Conservation (phyloP, 2,329 filamentous ascomycete species). For the Fusarium nematophilum region DNA sequence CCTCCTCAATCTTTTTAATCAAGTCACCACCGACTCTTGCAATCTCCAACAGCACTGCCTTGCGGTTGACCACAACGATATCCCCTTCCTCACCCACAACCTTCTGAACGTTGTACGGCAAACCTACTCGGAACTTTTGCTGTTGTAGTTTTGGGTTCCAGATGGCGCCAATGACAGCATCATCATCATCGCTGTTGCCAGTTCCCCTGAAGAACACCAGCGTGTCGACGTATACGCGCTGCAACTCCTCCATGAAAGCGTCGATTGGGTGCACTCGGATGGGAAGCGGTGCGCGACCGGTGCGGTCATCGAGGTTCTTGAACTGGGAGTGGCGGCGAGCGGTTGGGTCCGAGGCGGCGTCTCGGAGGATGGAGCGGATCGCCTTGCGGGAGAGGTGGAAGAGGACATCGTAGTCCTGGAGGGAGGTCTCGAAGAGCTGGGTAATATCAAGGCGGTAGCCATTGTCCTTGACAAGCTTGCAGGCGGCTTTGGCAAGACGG, state of each 20-base stretch:
- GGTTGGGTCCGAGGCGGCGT: constrained; percentile 50
- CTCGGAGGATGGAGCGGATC: constrained; percentile 55
- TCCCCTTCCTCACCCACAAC: constrained; percentile 53
- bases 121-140: constrained; percentile 75
- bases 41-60: constrained; percentile 78
- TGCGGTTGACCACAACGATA: constrained; percentile 73
- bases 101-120: constrained; percentile 69
- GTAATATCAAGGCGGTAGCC: constrained; percentile 62
- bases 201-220: constrained; percentile 83
- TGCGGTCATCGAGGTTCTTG: constrained; percentile 81
- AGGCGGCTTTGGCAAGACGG: constrained; percentile 80
- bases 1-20: constrained; percentile 72
- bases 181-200: constrained; percentile 55
- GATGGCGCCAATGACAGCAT: constrained; percentile 65
- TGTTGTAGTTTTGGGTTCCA: constrained; percentile 67
- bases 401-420: constrained; percentile 87
- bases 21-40: constrained; percentile 74
- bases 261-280: constrained; percentile 70
- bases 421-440: constrained; percentile 76
- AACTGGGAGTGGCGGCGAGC: constrained; percentile 65
- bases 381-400: constrained; percentile 73
- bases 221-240: constrained; percentile 72
- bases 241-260: constrained; percentile 75
- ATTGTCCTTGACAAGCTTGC: constrained; percentile 67
- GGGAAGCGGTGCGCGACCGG: constrained; percentile 56